Evolutionary conservation across 2,329 filamentous ascomycete genomes (phyloP), one percentile per base, ranked within the genome.

Genomic region (Epichloe gansuensis): DNA sequence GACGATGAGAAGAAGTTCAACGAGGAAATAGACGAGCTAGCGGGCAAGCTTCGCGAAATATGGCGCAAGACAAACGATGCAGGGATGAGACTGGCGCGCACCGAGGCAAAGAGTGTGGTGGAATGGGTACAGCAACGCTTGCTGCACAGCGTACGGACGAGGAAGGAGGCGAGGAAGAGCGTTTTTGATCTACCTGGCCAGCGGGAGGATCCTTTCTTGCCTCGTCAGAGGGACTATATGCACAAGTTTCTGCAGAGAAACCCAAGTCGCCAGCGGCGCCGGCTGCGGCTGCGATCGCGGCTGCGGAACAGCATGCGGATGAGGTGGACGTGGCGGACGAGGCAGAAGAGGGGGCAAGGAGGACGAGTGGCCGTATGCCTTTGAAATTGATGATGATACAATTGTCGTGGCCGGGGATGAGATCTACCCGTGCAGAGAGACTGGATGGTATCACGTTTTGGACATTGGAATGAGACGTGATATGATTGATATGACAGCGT

Each of bases 81-180:
- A 1, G 88, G 87, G 42, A 85, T 88, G 45, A 81, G 81, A 23
- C 74, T 93, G 54, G 77, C 78, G 15, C 78, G 86, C 34, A 85
- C 87, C 34, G 82, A 94, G 62, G 82, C 86, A 12, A 95, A 95
- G 67, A 82, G 82, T 51, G 75, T 77, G 11, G 74, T 95, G 41
- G 86, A 94, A 60, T 77, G 82, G 53, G 70, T 95, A n/a, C 77
- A 83, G 54, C 82, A 86, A 61, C 80, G 91, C 52, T 72, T 96
- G 13, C 69, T 82, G 46, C 82, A 85, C 63, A 77, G 80, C 3
- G 83, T 91, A 47, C 76, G 89, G 48, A 86, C 86, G 11, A 78
- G 77, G 58, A 75, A 72, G 46, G 75, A 71, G 48, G 73, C 72
- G 11, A 80, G 76, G 61, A 73, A 72, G 54, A 76, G 71, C 57